phyloP scores from a whole-genome alignment of 305 asterid species.

The Plantago lanceolata region DNA sequence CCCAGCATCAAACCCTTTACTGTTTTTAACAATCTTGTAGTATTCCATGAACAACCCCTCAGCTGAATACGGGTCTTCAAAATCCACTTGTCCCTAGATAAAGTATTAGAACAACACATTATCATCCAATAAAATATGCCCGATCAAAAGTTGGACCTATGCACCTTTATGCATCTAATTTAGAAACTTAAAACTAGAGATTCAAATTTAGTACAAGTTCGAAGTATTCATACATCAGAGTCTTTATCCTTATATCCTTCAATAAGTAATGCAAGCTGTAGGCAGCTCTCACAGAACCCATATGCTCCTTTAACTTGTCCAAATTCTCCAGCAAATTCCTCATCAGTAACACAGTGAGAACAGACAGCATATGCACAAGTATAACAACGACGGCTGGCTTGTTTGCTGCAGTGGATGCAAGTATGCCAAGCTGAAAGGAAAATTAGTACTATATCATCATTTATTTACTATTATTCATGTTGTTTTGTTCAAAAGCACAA shows the following conservation, averaged over 20 bases:
- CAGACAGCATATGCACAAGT: constrained; percentile 64
- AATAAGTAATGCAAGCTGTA: constrained; percentile 59
- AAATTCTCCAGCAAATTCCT: constrained; percentile 23
- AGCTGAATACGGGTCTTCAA: constrained; percentile 49
- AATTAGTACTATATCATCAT: constrained; percentile 10
- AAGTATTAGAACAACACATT: constrained; percentile 22
- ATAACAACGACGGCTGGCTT: constrained; percentile 51
- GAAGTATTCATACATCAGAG: constrained; percentile 47
- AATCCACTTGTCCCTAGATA: constrained; percentile 63
- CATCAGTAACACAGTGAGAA: constrained; percentile 40
- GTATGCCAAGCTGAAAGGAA: constrained; percentile 67
- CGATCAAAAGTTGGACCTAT: constrained; percentile 5
- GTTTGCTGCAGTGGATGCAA: constrained; percentile 47
- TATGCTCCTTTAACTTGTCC: too few species aligned
- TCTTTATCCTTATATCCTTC: constrained; percentile 50
- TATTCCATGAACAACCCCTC: constrained; percentile 85
- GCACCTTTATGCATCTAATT: background rate
- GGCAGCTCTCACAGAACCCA: constrained; percentile 71
- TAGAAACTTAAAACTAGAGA: background rate
- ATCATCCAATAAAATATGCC: too few species aligned
- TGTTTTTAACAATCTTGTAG: constrained; percentile 45
- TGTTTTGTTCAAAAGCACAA: too few species aligned
- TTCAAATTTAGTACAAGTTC: constrained; percentile 9
- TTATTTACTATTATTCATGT: constrained; percentile 22
- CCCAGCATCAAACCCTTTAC: constrained; percentile 36